phyloP scores from a whole-genome alignment of 306 rosid genomes.

The Quercus parvula region DNA sequence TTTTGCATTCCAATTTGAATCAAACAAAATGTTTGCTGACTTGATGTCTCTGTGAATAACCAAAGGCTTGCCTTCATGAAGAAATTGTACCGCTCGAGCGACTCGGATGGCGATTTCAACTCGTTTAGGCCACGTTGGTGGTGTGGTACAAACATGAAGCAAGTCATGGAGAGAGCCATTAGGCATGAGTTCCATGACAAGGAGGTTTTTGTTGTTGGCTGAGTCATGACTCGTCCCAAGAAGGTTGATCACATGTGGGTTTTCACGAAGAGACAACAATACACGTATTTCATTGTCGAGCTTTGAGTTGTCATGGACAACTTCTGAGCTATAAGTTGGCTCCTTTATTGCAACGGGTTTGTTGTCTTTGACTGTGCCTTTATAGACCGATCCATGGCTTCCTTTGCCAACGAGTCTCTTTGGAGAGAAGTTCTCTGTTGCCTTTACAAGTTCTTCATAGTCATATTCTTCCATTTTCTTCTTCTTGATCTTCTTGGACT shows the following conservation, averaged over 20 bases:
- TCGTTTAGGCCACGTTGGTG: conserved; percentile 42
- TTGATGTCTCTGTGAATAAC: conserved; percentile 65
- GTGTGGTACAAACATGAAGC: conserved; percentile 23
- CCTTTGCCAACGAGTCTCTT: conserved; percentile 50
- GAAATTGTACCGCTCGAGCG: conserved; percentile 40
- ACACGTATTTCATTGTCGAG: conserved; percentile 44
- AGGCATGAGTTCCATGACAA: conserved; percentile 56
- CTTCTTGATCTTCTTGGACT: neutral
- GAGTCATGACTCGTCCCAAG: conserved; percentile 37
- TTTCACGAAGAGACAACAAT: conserved; percentile 9
- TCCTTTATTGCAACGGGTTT: conserved; percentile 46
- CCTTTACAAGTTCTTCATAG: conserved; percentile 40
- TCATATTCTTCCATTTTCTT: conserved; percentile 30
- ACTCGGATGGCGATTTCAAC: conserved; percentile 37
- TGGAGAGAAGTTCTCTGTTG: conserved; percentile 44
- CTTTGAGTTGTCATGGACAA: conserved; percentile 17
- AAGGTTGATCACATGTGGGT: conserved; percentile 30
- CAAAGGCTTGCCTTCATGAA: conserved; percentile 37
- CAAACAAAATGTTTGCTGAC: conserved; percentile 51
- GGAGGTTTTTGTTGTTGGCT: conserved; percentile 17
- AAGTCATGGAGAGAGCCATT: conserved; percentile 53
- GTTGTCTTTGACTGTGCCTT: conserved; percentile 24
- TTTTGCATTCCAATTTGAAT: conserved; percentile 39
- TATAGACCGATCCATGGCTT: conserved; percentile 54
- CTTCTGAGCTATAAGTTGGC: conserved; percentile 12